Base-by-base conservation (phyloP, 371 early-diverging fungal genomes). In the Nematocida sp. region DNA sequence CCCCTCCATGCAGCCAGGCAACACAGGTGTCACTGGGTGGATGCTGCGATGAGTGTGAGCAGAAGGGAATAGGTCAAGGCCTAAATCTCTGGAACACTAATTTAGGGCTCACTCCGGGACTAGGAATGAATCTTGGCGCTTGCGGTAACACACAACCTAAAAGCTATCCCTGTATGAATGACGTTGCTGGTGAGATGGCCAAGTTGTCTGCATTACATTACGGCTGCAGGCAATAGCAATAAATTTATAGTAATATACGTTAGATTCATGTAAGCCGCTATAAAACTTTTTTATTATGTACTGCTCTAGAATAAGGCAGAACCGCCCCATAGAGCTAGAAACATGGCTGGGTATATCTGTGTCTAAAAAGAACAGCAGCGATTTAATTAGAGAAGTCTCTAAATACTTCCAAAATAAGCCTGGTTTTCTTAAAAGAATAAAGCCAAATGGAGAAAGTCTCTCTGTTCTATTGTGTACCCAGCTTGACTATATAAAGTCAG, bases 341-440 rank as follows among this genome's bases (percentile, higher is more conserved):
- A 27, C n/a, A 27, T 75, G 76, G 76, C 9, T 56, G 20, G 40
- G 11, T 18, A 33, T 69, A 6, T 44, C 33, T 18, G 40, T 67
- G 11, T 15, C 50, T 18, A 75, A 64, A 39, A 42, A 75, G 18
- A 40, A 40, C 25, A 20, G 47, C 52, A 72, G 72, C 42, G 23
- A 39, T 15, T 50, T 18, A 33, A 66, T 75, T 18, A 18, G 57
- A 46, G 44, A 20, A 23, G 20, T 75, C 7, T 67, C 76, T 66
- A 15, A 5, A 25, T 23, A 27, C 1, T 75, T 75, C 50, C 40
- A 76, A 25, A 50, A 66, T n/a, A 75, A 75, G 56, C 76, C 76
- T 15, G 42, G 25, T 6, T 46, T 42, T 67, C 39, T 75, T 20
- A 75, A 75, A 67, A 54, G 76, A 52, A 62, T 62, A 39, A 67